These are phyloP conservation scores for Linnemannia zychae DNA, from an alignment of 192 early-diverging fungal genomes.

Conservation along the genomic window DNA sequence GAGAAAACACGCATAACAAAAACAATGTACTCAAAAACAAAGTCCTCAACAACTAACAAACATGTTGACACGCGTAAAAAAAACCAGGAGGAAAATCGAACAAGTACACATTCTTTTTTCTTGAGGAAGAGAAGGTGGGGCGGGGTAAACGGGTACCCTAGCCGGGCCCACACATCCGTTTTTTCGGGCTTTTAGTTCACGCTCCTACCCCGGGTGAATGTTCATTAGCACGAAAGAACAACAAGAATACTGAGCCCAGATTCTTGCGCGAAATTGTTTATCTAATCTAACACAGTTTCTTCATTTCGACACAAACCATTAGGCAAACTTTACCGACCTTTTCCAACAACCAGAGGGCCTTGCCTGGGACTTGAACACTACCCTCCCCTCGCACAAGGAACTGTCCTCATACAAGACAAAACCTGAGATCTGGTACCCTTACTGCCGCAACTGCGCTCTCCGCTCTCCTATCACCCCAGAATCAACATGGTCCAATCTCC, in stretches of 20 bases:
- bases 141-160: neutral
- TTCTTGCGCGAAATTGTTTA: neutral
- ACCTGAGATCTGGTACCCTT: constrained; percentile 47
- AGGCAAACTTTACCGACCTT: constrained; percentile 54
- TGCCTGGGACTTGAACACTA: constrained; percentile 34
- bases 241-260: neutral
- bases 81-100: neutral
- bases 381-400: constrained; percentile 17
- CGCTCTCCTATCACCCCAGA: constrained; percentile 41
- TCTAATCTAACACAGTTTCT: neutral
- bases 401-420: constrained; percentile 30
- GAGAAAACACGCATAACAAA: neutral
- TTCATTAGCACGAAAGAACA: neutral
- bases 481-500: constrained; percentile 37
- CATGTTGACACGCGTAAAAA: neutral
- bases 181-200: neutral
- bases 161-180: neutral
- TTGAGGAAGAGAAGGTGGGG: neutral
- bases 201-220: neutral
- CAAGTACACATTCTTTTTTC: neutral
- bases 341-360: constrained; percentile 38
- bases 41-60: neutral
- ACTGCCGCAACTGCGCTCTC: constrained; percentile 52
- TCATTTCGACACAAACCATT: neutral
- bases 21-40: no score